Evolutionary conservation across 2,329 filamentous ascomycete genomes (phyloP).

Genomic region (Cladosporium sp.): DNA sequence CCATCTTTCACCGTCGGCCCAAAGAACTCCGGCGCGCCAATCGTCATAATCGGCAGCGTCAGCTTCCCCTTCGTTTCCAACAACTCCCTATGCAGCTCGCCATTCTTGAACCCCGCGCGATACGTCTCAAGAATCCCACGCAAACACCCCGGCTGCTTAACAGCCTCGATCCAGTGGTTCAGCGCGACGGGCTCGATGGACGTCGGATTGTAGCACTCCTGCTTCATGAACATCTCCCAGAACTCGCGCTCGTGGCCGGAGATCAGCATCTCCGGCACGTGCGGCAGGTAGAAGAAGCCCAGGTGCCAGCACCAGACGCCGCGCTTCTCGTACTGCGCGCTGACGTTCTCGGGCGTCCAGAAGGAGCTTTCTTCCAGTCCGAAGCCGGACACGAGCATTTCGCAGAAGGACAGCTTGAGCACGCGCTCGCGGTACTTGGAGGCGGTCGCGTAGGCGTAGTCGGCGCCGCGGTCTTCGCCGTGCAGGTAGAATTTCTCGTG

Average conservation of each 20-base stretch:
- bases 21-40: conserved; percentile 33
- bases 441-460: conserved; percentile 32
- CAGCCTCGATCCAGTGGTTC: conserved; percentile 30
- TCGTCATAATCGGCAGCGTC: conserved; percentile 28
- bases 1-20: conserved; percentile 28
- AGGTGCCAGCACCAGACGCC: conserved; percentile 34
- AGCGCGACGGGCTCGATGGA: conserved; percentile 29
- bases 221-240: conserved; percentile 37
- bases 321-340: conserved; percentile 27
- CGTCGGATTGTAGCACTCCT: conserved; percentile 35
- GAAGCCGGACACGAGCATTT: conserved; percentile 30
- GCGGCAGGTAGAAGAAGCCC: conserved; percentile 32
- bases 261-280: conserved; percentile 36
- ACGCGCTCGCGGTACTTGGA: conserved; percentile 29
- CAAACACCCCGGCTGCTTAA: conserved; percentile 28
- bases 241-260: conserved; percentile 34
- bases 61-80: conserved; percentile 23
- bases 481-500: conserved; percentile 31
- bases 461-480: conserved; percentile 31
- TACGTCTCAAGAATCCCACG: conserved; percentile 32
- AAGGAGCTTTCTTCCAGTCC: conserved; percentile 29
- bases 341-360: conserved; percentile 29
- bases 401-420: conserved; percentile 26
- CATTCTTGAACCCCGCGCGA: conserved; percentile 29
- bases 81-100: conserved; percentile 25